Conservation (phyloP, 2,329 filamentous ascomycete genomes). For the Akanthomyces lecanii region DNA sequence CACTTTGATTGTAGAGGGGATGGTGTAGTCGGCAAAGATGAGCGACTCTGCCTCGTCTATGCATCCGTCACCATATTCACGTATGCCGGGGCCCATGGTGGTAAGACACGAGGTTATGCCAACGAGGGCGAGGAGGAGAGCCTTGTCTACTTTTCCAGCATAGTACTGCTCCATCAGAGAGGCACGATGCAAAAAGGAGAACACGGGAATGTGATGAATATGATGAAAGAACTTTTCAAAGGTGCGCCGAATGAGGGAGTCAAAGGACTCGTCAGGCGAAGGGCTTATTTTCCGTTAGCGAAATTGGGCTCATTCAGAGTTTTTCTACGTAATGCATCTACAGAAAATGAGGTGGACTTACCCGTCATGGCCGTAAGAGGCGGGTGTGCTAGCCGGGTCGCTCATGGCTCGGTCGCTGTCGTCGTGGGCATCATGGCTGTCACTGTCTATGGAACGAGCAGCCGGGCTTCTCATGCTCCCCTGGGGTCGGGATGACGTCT, state of each 20-base stretch:
- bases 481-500: slow-evolving; percentile 22
- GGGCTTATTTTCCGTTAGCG: slow-evolving; percentile 27
- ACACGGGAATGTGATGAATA: slow-evolving; percentile 55
- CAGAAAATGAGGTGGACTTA: slow-evolving; percentile 23
- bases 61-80: slow-evolving; percentile 50
- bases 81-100: slow-evolving; percentile 48
- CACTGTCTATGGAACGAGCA: slow-evolving; percentile 32
- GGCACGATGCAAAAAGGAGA: slow-evolving; percentile 55
- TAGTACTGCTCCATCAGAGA: slow-evolving; percentile 58
- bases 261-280: slow-evolving; percentile 40
- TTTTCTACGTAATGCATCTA: not conserved
- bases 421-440: slow-evolving; percentile 29
- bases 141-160: slow-evolving; percentile 51
- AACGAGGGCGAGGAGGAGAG: slow-evolving; percentile 50
- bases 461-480: slow-evolving; percentile 28
- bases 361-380: slow-evolving; percentile 32
- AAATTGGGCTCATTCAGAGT: too few species aligned
- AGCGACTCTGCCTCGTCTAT: slow-evolving; percentile 51
- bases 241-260: slow-evolving; percentile 47
- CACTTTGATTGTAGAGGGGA: slow-evolving; percentile 54
- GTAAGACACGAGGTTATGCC: slow-evolving; percentile 54
- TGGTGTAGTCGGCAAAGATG: slow-evolving; percentile 50
- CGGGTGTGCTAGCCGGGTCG: slow-evolving; percentile 33
- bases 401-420: slow-evolving; percentile 34
- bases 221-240: slow-evolving; percentile 57